Percentiles rank a stretch among this genome's conserved stretches.
Conservation (phyloP, 75 land plant species). For the Picea sitchensis region DNA sequence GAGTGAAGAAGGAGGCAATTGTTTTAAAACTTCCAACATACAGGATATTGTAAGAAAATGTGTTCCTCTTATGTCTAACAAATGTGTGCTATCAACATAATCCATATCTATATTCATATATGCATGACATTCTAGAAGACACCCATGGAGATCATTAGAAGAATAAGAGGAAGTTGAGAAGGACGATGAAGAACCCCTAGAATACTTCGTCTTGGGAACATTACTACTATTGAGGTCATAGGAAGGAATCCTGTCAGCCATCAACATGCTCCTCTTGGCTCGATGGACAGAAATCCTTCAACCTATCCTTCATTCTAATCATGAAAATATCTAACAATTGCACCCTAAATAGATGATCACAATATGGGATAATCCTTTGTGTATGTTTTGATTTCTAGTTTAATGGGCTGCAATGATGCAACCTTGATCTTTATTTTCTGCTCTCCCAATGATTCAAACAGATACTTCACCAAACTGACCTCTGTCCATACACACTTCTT, state of each 20-base stretch:
- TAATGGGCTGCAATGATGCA: too few species aligned
- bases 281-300: not conserved
- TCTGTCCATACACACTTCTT: too few species aligned
- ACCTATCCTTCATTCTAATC: too few species aligned
- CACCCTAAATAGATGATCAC: too few species aligned
- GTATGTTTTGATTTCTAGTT: too few species aligned
- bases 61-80: not conserved
- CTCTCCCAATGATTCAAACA: too few species aligned
- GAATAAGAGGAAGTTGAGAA: not conserved
- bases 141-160: not conserved
- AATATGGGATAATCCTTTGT: too few species aligned
- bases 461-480: too few species aligned
- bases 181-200: not conserved
- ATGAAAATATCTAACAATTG: too few species aligned
- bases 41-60: slow-evolving; percentile 24
- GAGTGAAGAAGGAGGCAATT: slow-evolving; percentile 47
- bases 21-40: slow-evolving; percentile 49
- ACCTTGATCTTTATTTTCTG: too few species aligned
- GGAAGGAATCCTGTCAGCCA: not conserved
- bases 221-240: not conserved
- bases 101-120: not conserved
- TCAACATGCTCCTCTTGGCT: slow-evolving; percentile 1
- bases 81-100: slow-evolving; percentile 10
- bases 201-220: not conserved
- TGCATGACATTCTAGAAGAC: not conserved